phyloP scores from a whole-genome alignment of 75 land plant species.

The Sequoiadendron giganteum region DNA sequence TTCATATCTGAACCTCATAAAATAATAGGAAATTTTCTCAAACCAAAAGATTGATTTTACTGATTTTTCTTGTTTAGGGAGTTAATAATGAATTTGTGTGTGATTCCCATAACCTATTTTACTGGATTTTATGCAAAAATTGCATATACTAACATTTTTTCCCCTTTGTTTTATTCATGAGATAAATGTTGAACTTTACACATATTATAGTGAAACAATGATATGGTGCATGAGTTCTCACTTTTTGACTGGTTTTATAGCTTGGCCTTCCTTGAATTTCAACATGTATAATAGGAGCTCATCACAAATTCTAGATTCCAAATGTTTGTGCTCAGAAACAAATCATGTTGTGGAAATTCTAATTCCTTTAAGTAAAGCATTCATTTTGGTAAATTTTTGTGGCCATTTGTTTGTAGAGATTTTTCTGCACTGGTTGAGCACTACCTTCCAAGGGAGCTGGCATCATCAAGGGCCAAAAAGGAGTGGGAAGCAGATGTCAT shows the following conservation, averaged over 20 bases:
- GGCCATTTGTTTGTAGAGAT: constrained; percentile 15
- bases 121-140: not conserved
- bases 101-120: not conserved
- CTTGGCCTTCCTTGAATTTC: not conserved
- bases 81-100: not conserved
- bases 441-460: constrained; percentile 23
- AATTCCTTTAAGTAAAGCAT: not conserved
- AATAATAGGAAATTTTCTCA: not conserved
- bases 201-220: not conserved
- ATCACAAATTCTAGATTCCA: not conserved
- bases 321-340: not conserved
- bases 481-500: constrained; percentile 33
- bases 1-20: not conserved
- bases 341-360: not conserved
- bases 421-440: constrained; percentile 20
- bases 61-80: not conserved
- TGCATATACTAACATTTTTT: not conserved
- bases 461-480: constrained; percentile 18
- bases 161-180: not conserved
- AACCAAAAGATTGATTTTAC: not conserved
- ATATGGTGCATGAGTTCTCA: not conserved
- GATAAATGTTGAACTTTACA: not conserved
- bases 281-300: not conserved
- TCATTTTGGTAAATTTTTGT: not conserved
- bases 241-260: not conserved